phyloP scores from a whole-genome alignment of 148 eudicot species.

The Vaccinium corymbosum region DNA sequence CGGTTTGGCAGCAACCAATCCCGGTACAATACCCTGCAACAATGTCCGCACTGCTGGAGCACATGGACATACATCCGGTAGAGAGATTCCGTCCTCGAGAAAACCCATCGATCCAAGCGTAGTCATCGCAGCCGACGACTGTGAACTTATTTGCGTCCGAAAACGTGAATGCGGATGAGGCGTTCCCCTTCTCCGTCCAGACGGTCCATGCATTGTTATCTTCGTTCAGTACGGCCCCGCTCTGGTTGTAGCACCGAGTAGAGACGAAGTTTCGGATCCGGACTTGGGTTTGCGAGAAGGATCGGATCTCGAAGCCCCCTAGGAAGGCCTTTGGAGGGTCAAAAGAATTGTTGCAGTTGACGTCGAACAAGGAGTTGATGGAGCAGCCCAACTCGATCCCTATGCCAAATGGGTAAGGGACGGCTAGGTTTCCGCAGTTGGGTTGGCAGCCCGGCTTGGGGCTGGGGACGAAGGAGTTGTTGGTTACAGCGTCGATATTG shows the following conservation, averaged over 20 bases:
- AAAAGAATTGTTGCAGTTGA: slow-evolving; percentile 19
- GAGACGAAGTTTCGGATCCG: slow-evolving; percentile 15
- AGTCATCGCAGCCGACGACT: slow-evolving; percentile 41
- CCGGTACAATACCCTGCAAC: slow-evolving; percentile 25
- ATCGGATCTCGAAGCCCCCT: slow-evolving; percentile 2
- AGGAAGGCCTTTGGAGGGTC: slow-evolving; percentile 25
- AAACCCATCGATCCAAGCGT: background rate
- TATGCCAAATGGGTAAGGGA: slow-evolving; percentile 50
- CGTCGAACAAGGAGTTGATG: slow-evolving; percentile 5
- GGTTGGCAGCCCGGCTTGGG: slow-evolving; percentile 18
- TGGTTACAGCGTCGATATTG: background rate
- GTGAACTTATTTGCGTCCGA: slow-evolving; percentile 38
- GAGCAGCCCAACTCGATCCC: slow-evolving; percentile 30
- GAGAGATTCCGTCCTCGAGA: background rate
- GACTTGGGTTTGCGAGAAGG: slow-evolving; percentile 21
- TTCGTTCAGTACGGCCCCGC: background rate
- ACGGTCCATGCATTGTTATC: background rate
- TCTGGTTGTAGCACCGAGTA: slow-evolving; percentile 18
- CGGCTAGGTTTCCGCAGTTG: slow-evolving; percentile 26
- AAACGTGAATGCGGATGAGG: slow-evolving; percentile 11
- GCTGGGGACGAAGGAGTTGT: background rate
- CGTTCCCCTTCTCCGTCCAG: too few relatives aligned
- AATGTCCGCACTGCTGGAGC: slow-evolving; percentile 17
- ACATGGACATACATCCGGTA: slow-evolving; percentile 22
- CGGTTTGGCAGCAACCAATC: slow-evolving; percentile 32